Evolutionary conservation across 805 yeast species (phyloP), one percentile per base, ranked within the genome.

Genomic region (Suhomyces tanzawaensis): DNA sequence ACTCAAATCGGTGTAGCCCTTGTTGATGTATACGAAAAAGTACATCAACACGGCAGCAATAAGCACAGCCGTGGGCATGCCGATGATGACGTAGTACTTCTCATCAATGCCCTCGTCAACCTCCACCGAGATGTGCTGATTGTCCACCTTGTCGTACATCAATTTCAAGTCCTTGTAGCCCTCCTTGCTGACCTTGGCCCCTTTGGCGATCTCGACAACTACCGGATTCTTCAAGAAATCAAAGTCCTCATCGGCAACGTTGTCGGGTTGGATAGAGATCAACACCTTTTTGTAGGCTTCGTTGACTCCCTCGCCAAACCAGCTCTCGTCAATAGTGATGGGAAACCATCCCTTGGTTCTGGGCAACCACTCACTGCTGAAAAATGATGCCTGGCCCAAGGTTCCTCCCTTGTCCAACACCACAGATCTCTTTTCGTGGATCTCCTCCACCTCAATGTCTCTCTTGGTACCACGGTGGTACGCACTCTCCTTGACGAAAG

Each of bases 181-280:
- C 32, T 65, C 73, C 46, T 75, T 77, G 34, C 71, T 63, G 13
- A 85, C 77, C 29, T 71, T 54, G 3, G 84, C 75, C 16, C 81
- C 79, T 47, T 76, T 68, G 31, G 66, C 66, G 41, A 77, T 59
- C 39, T 64, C 72, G 36, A 76, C 62, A 6, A 75, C 66, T 47
- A 74, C 39, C 45, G 64, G 45, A 58, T 67, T 59, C 9, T 58
- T 56, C 45, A 77, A 45, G 11, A 77, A 64, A 44, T 77, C 70
- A 53, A 83, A 83, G 2, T 82, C 90, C 3, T 81, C 86, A 56
- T 82, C 88, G 3, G 68, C 52, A 14, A 81, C 69, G 31, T 66
- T 67, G 38, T 79, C 82, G 1, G 95, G 91, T 60, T 89, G 96
- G 33, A 88, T 72, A 3, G 90, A 70, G 29, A 88, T 62, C 34